A percentile compares a stretch with the other conserved stretches of the same genome.
phyloP scores from a whole-genome alignment of 2,329 filamentous ascomycete genomes.

The Xylaria digitata region DNA sequence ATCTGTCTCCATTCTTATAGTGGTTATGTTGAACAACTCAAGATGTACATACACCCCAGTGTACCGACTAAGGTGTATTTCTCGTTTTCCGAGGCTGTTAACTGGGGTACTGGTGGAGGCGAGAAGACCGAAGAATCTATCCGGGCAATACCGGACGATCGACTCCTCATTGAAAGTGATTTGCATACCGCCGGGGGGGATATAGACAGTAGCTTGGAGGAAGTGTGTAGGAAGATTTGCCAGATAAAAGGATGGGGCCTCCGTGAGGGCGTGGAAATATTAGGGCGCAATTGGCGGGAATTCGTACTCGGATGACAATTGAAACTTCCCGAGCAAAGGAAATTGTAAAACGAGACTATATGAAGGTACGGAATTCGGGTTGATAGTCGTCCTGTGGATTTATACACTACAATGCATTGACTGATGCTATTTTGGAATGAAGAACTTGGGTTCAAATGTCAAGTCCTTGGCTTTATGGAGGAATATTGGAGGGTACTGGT shows the following conservation, averaged over 20 bases:
- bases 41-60: slow-evolving; percentile 78
- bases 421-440: neutral
- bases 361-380: neutral
- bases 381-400: neutral
- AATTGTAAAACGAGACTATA: neutral
- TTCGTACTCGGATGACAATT: slow-evolving; percentile 75
- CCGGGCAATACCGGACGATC: slow-evolving; percentile 77
- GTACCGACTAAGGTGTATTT: slow-evolving; percentile 85
- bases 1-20: slow-evolving; percentile 96
- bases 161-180: slow-evolving; percentile 89
- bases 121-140: slow-evolving; percentile 72
- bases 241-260: slow-evolving; percentile 80
- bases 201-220: slow-evolving; percentile 83
- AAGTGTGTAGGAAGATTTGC: slow-evolving; percentile 81
- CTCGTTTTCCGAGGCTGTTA: slow-evolving; percentile 88
- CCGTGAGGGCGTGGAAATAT: slow-evolving; percentile 72
- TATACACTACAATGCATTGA: too few relatives aligned
- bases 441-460: neutral
- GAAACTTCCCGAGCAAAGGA: neutral
- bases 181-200: slow-evolving; percentile 81
- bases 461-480: neutral
- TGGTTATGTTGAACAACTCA: slow-evolving; percentile 77
- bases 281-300: slow-evolving; percentile 79
- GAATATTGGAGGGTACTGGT: too few relatives aligned
- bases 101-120: slow-evolving; percentile 69